phyloP scores from a whole-genome alignment of 805 yeast species.

The Wickerhamiella parazyma region DNA sequence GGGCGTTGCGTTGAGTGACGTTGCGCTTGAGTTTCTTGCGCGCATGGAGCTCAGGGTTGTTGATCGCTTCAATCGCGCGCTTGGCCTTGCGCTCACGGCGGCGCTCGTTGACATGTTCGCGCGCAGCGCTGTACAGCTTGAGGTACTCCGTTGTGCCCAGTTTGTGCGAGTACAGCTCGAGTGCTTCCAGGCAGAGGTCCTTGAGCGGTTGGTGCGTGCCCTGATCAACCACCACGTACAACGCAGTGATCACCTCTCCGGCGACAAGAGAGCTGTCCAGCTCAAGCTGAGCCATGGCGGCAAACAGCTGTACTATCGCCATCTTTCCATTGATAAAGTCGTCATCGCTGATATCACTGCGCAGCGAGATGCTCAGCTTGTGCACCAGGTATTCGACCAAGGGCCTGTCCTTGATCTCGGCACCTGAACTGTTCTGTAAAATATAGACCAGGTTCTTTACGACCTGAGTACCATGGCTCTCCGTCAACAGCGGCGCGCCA shows the following conservation, averaged over 20 bases:
- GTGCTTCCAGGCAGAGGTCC: conserved; percentile 46
- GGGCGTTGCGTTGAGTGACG: background rate
- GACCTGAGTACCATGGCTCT: conserved; percentile 46
- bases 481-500: conserved; percentile 61
- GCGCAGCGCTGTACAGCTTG: conserved; percentile 46
- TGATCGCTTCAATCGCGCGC: conserved; percentile 60
- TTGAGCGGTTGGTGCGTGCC: conserved; percentile 38
- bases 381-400: conserved; percentile 45
- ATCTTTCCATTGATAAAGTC: conserved; percentile 45
- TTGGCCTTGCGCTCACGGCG: conserved; percentile 66
- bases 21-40: conserved; percentile 35
- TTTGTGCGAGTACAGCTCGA: conserved; percentile 50
- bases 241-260: conserved; percentile 40
- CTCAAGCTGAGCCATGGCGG: conserved; percentile 45
- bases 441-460: conserved; percentile 54
- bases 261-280: conserved; percentile 34
- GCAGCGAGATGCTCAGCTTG: conserved; percentile 48
- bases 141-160: conserved; percentile 63
- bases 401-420: conserved; percentile 5
- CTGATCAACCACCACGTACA: conserved; percentile 32
- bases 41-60: conserved; percentile 74
- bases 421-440: conserved; percentile 25
- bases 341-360: conserved; percentile 37
- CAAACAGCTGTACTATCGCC: conserved; percentile 55
- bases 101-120: conserved; percentile 42